These are phyloP conservation scores for Acanthochlamys bracteata DNA, from an alignment of 106 monocot species.

Conservation along the genomic window DNA sequence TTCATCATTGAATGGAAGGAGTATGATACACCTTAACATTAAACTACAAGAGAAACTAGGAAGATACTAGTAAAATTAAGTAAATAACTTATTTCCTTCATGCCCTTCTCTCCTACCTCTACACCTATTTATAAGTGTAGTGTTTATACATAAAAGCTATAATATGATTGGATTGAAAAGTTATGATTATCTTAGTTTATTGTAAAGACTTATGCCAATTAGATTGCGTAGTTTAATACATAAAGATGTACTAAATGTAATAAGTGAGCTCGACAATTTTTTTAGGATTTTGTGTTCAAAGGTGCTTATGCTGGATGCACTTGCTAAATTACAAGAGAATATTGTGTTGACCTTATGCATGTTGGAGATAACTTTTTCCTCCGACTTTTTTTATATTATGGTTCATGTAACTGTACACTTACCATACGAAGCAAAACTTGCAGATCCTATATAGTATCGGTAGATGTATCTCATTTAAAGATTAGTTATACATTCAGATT, in stretches of 20 bases:
- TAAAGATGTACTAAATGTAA: background rate
- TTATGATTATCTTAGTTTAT: background rate
- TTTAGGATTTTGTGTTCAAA: background rate
- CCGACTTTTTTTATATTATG: constrained; percentile 15
- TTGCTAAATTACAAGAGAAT: no score
- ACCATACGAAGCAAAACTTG: background rate
- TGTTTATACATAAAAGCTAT: background rate
- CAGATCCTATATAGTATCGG: constrained; percentile 4
- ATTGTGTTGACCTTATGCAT: background rate
- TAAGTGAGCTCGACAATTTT: background rate
- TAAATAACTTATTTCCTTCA: no score
- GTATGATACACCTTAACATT: no score
- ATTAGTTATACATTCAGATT: background rate
- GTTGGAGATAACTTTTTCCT: background rate
- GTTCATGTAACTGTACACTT: constrained; percentile 15
- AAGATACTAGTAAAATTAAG: no score
- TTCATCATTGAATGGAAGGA: no score
- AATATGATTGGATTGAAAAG: background rate
- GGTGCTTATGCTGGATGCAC: no score
- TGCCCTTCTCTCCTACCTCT: no score
- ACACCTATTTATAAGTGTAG: no score
- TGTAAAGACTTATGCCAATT: background rate
- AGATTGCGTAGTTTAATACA: background rate
- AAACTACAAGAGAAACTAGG: no score
- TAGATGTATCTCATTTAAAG: constrained; percentile 12